Percentiles rank a stretch among this genome's conserved stretches.
Conservation (phyloP, 2,329 filamentous ascomycete genomes). For the Penicillium sclerotiorum region DNA sequence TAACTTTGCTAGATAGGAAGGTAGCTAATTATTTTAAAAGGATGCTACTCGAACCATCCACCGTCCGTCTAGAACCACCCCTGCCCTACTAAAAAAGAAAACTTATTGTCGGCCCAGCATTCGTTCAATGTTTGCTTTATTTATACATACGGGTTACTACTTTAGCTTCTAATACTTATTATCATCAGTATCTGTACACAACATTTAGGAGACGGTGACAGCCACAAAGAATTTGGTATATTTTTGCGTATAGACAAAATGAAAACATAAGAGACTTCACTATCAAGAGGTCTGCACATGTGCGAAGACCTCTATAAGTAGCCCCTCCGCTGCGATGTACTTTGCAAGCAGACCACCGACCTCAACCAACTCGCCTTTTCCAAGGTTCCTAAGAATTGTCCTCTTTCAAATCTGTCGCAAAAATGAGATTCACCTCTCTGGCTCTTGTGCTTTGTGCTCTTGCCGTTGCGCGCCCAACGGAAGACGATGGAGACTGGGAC, state of each 20-base stretch:
- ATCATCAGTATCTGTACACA: neutral
- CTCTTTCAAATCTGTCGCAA: neutral
- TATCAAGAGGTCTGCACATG: no score
- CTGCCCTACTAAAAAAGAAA: no score
- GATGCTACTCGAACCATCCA: no score
- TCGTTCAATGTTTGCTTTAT: no score
- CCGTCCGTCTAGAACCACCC: no score
- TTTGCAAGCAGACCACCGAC: neutral
- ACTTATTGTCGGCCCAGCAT: no score
- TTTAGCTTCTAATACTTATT: no score
- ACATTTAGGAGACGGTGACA: neutral
- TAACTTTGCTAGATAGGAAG: no score
- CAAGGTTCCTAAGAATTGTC: neutral
- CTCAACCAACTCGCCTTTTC: neutral
- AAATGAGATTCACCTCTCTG: neutral
- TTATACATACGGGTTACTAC: no score
- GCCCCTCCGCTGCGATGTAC: neutral
- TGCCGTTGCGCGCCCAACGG: neutral
- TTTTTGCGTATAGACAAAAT: neutral
- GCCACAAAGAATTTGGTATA: neutral
- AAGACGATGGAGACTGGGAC: neutral
- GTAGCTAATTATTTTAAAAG: no score
- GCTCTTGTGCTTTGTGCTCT: neutral
- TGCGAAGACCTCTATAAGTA: neutral
- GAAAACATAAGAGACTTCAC: neutral